These are phyloP conservation scores for Brassica rapa DNA, from an alignment of 345 rosid species.

Conservation along the genomic window DNA sequence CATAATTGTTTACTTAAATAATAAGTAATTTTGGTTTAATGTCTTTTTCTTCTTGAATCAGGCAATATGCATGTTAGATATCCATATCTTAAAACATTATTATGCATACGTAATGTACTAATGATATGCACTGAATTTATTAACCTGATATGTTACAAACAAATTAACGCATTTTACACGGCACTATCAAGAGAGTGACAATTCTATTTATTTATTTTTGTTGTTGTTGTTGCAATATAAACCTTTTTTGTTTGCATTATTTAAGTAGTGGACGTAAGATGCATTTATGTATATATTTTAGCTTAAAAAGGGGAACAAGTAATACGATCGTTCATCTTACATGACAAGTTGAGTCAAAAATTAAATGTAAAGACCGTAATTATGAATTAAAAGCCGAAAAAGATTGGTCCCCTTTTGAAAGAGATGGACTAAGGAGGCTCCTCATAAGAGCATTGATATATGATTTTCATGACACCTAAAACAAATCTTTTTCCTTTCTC, in stretches of 20 bases:
- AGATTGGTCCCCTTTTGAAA: slow-evolving; percentile 39
- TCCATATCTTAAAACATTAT: background rate
- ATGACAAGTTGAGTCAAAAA: slow-evolving; percentile 35
- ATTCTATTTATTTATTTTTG: background rate
- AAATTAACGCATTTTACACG: background rate
- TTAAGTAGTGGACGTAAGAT: background rate
- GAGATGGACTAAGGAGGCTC: slow-evolving; percentile 27
- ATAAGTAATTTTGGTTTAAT: slow-evolving; percentile 27
- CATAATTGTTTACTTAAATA: slow-evolving; percentile 29
- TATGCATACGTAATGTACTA: background rate
- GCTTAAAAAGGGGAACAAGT: background rate
- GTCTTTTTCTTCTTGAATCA: slow-evolving; percentile 32
- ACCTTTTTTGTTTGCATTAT: background rate
- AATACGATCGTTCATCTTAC: slow-evolving; percentile 25
- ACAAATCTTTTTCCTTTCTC: background rate
- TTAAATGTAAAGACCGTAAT: slow-evolving; percentile 29
- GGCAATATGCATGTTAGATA: slow-evolving; percentile 13
- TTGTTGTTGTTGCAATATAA: background rate
- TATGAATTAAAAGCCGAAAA: slow-evolving; percentile 29
- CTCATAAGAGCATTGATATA: slow-evolving; percentile 26
- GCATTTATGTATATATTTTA: background rate
- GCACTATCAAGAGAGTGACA: background rate
- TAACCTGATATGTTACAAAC: background rate
- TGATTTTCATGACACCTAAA: slow-evolving; percentile 33
- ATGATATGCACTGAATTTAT: background rate